Conservation (phyloP, 768 basidiomycete genomes). For the Fibroporia radiculosa region DNA sequence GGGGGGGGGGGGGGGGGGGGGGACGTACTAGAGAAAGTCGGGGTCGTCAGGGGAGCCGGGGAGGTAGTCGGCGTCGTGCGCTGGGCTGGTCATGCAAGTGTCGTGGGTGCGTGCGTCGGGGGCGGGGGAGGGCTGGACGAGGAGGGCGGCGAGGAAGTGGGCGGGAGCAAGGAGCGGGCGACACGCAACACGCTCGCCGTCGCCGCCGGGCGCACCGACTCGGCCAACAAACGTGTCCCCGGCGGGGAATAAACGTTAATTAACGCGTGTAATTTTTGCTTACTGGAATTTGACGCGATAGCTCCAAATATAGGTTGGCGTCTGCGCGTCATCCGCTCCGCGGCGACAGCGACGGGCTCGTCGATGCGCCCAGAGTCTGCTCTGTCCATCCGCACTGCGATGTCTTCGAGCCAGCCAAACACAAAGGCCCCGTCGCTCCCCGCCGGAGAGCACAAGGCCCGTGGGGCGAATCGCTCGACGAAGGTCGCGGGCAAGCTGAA, state of each 20-base stretch:
- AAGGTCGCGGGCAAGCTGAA: constrained; percentile 84
- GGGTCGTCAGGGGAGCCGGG: constrained; percentile 4
- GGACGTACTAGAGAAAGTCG: constrained; percentile 10
- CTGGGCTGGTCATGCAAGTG: constrained; percentile 1
- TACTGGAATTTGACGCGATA: neutral
- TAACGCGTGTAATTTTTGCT: neutral
- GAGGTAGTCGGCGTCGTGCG: neutral
- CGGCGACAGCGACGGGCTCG: neutral
- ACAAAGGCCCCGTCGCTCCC: constrained; percentile 5
- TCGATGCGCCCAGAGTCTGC: neutral
- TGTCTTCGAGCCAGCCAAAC: constrained; percentile 17
- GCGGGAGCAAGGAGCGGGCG: too few relatives aligned
- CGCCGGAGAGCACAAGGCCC: constrained; percentile 42
- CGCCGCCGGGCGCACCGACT: too few relatives aligned
- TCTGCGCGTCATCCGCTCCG: neutral
- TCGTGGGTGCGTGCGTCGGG: neutral
- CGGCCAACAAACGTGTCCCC: too few relatives aligned
- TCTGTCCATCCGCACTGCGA: neutral
- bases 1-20: too few relatives aligned
- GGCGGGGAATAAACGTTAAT: neutral
- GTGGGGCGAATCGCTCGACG: constrained; percentile 73
- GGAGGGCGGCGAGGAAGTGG: too few relatives aligned
- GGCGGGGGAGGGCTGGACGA: neutral
- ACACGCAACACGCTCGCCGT: too few relatives aligned
- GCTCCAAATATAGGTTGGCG: neutral